phyloP scores from a whole-genome alignment of 768 basidiomycete genomes.

The Russula olivacea region DNA sequence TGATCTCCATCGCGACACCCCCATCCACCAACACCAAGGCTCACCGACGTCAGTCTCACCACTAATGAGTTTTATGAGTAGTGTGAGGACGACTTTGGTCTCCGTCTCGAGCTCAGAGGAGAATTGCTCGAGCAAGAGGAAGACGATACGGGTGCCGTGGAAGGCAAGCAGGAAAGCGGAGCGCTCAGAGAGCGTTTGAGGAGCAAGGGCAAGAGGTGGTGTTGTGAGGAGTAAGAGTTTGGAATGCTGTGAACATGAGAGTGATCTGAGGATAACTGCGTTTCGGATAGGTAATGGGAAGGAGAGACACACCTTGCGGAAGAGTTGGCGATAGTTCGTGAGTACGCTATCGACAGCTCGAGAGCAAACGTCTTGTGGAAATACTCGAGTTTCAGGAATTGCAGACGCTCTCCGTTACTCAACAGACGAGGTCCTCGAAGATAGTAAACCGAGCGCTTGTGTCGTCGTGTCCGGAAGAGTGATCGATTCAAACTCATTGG shows the following conservation, averaged over 20 bases:
- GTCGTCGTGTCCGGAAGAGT: no score
- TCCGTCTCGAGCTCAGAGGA: no score
- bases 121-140: slow-evolving; percentile 77
- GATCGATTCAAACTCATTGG: no score
- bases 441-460: no score
- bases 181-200: slow-evolving; percentile 75
- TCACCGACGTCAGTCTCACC: slow-evolving; percentile 11
- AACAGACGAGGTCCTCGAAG: no score
- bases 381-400: slow-evolving; percentile 71
- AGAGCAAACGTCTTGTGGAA: slow-evolving; percentile 88
- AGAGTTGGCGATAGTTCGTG: slow-evolving; percentile 83
- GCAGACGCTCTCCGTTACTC: slow-evolving; percentile 43
- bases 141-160: slow-evolving; percentile 88
- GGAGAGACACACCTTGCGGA: no score
- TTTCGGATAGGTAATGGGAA: not conserved
- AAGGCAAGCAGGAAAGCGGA: slow-evolving; percentile 80
- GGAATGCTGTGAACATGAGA: slow-evolving; percentile 47
- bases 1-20: slow-evolving; percentile 25
- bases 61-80: slow-evolving; percentile 5
- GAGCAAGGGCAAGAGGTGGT: slow-evolving; percentile 86
- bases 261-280: not conserved
- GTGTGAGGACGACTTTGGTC: not conserved
- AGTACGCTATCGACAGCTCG: slow-evolving; percentile 97
- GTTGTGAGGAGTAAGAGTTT: slow-evolving; percentile 79
- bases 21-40: slow-evolving; percentile 21